phyloP scores from a whole-genome alignment of 805 yeast species.

The Suhomyces tanzawaensis region DNA sequence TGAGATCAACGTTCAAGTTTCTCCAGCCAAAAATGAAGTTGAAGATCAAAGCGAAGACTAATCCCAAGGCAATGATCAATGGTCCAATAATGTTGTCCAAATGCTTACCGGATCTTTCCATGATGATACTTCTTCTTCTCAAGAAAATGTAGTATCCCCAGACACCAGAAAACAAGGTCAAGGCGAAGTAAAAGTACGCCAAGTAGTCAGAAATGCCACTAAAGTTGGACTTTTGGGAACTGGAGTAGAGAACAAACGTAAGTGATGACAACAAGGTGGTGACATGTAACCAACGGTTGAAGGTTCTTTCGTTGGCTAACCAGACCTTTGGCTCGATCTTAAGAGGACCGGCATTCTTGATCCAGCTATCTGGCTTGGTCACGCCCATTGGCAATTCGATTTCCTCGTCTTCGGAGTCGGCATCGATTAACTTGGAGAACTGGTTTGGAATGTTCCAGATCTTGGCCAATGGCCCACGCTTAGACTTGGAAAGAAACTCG shows the following conservation, averaged over 20 bases:
- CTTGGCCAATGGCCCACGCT: constrained; percentile 16
- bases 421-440: constrained; percentile 47
- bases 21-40: constrained; percentile 69
- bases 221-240: constrained; percentile 66
- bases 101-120: constrained; percentile 80
- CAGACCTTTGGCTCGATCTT: constrained; percentile 97
- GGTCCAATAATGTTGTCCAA: constrained; percentile 92
- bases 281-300: constrained; percentile 91
- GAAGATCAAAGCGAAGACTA: constrained; percentile 61
- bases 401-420: constrained; percentile 83
- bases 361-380: constrained; percentile 68
- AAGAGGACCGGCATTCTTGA: constrained; percentile 87
- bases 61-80: constrained; percentile 66
- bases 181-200: constrained; percentile 76
- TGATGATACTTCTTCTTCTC: constrained; percentile 68
- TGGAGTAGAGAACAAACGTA: constrained; percentile 79
- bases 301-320: constrained; percentile 97
- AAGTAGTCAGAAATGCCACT: constrained; percentile 61
- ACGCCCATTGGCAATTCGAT: constrained; percentile 88
- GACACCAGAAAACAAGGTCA: constrained; percentile 77
- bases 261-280: constrained; percentile 80
- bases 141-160: constrained; percentile 88
- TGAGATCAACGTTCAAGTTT: constrained; percentile 23
- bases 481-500: constrained; percentile 7
- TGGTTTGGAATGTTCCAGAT: constrained; percentile 26